Base-by-base conservation (phyloP, 1,284 basidiomycete species). In the Malassezia furfur region DNA sequence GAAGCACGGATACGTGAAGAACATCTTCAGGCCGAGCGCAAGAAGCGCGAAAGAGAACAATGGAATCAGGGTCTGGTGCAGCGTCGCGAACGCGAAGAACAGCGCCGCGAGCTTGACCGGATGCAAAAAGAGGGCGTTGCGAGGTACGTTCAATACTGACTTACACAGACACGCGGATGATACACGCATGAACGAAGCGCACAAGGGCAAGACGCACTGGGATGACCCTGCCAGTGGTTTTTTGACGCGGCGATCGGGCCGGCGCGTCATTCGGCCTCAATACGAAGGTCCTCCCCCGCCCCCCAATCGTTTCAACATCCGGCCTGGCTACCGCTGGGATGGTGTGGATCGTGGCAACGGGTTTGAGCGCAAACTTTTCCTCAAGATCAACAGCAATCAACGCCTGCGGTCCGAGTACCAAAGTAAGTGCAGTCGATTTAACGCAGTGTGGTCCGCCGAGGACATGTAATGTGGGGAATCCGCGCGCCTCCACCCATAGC, bases 201-300 rank as follows among this genome's bases (percentile, higher is more conserved):
- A 87, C 75, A 87, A 83, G 75, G 80, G 84, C 9, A 82, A 84
- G 60, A 84, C 88, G 37, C 76, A 88, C 19, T 93, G 89, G 87
- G 91, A 96, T 71, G 93, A 98, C 76, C 93, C 93, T 10, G 91
- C 91, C 0, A 85, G 88, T 3, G 85, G 84, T 8, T 99, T 98
- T 77, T 75, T 96, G 57, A 87, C 87, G 45, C 91, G 91, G 61
- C 37, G 66, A 6, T 39, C 34, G 3, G 35, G 48, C 14, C 50
- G 28, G 4, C 55, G 55, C 5, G 46, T 25, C 4, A 34, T 86
- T 83, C 86, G 86, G 79, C 85, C 85, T 71, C 80, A 85, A 69
- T 98, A 96, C 75, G 80, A 79, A 25, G 91, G 91, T 8, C 87
- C 90, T 0, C 81, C 84, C 2, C 90, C 88, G 1, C 85, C 90